Evolutionary conservation across 2,329 filamentous ascomycete species (phyloP).

Genomic region (Thielaviopsis populi): DNA sequence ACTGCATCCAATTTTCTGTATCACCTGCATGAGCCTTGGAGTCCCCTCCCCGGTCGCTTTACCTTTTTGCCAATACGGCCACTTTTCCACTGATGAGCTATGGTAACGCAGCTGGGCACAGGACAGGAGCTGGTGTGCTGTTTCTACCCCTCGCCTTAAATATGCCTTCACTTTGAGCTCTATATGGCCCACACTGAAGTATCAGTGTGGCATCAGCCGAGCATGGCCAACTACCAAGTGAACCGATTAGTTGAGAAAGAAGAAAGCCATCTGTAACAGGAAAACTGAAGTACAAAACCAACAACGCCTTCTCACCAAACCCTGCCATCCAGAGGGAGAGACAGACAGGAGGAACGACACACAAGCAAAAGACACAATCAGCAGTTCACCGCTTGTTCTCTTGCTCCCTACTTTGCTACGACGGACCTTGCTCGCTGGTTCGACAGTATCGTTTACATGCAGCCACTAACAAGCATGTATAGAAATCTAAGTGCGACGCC

Average conservation of each 20-base stretch:
- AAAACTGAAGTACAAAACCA: background rate
- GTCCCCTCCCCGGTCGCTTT: background rate
- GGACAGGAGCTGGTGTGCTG: background rate
- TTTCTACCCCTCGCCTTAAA: no score
- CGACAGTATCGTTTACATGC: background rate
- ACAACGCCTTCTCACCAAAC: background rate
- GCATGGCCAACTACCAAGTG: background rate
- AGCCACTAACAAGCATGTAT: slow-evolving; percentile 9
- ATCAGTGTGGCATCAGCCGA: no score
- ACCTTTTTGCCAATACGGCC: background rate
- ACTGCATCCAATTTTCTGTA: background rate
- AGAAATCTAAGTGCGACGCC: slow-evolving; percentile 1
- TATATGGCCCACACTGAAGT: no score
- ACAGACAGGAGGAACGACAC: background rate
- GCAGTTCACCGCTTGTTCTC: background rate
- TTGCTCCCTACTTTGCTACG: background rate
- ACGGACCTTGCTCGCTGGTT: background rate
- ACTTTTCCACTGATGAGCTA: no score
- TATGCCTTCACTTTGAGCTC: no score
- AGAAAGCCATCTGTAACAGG: background rate
- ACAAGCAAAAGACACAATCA: background rate
- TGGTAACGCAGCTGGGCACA: background rate
- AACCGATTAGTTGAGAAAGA: background rate
- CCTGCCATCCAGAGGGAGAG: background rate
- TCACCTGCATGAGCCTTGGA: background rate